Base-by-base conservation (phyloP, 805 yeast genomes). In the Komagataella populi region DNA sequence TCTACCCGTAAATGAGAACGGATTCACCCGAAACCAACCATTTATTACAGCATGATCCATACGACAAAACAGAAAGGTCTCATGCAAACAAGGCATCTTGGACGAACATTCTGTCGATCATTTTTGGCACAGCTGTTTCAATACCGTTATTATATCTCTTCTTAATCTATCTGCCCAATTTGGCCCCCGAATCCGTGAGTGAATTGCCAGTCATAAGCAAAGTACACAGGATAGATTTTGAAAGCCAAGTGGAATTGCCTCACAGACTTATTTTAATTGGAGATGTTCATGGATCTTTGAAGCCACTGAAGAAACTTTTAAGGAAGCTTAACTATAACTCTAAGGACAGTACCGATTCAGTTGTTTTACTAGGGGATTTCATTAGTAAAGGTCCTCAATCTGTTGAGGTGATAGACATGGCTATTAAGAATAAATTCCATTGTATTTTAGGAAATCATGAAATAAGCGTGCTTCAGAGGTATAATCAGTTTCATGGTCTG, bases 401-500 rank as follows among this genome's bases (percentile, higher is more conserved):
- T 1, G 55, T 77, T 12, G 77, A 75, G 45, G 88, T 88, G 2
- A 62, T 89, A 8, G 83, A 88, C 53, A 82, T 65, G 59, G 81
- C 86, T 17, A 70, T 82, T 39, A 69, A 77, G 20, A 62, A 80
- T 56, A 68, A 76, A 14, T 75, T 86, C 14, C 80, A 78, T 51
- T 89, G 96, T 61, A 79, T 90, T 2, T 68, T 93, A 53, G 97
- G 98, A 0, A 90, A 90, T 68, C 96, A 91, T 64, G 98, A 90
- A 65, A 72, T 83, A 54, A 81, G 80, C 54, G 76, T 84, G 8
- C 61, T 90, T 56, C 73, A 80, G 51, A 68, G 81, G 59, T 87
- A 87, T 60, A 78, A 83, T 22, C 77, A 67, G 53, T 74, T 69
- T 58, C 89, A 80, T 63, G 75, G 76, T 23, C 65, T 80, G 10